Evolutionary conservation across 148 eudicot species (phyloP), one percentile per base, ranked within the genome.

Genomic region (Cornus florida): DNA sequence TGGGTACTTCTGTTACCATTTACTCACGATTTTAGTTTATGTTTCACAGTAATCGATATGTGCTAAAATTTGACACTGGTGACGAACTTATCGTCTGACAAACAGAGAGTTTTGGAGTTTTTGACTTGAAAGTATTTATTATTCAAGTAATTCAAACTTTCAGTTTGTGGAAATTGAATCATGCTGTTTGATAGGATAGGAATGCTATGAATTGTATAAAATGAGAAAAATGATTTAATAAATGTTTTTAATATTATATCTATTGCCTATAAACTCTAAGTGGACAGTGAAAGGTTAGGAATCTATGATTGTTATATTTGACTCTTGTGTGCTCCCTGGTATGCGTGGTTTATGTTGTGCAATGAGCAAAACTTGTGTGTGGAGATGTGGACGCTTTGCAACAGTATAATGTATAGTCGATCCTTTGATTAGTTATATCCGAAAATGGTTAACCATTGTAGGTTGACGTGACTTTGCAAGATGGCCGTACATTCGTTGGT

Each of bases 401-500:
- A 12, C 50, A 16, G 50, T 8, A 70, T 20, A 39, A 70, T 35
- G 23, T 70, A 38, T 41, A 38, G 3, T 70, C 28, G 13, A 20
- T 19, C 38, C 48, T 7, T 39, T 70, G n/a, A 38, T 20, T 70
- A 70, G 5, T 70, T 19, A 38, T 35, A 35, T 70, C 38, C 4
- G 11, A 6, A 70, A 70, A 70, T 70, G 46, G 17, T 70, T 39
- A 3, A 70, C 72, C 24, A 2, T 64, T 82, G 70, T 79, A 93
- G 97, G 90, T 91, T 87, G 95, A 91, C 76, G 97, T 93, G 77
- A 90, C 95, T 38, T 80, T 93, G 83, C 97, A 91, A 85, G 95
- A 93, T 87, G 97, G 95, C 70, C 86, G 92, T 69, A 87, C 86
- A 68, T 93, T 83, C 82, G 92, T 86, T 82, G 97, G 97, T 35